These are phyloP conservation scores for Fereydounia khargensis DNA, from an alignment of 1,284 basidiomycete species.

Conservation along the genomic window DNA sequence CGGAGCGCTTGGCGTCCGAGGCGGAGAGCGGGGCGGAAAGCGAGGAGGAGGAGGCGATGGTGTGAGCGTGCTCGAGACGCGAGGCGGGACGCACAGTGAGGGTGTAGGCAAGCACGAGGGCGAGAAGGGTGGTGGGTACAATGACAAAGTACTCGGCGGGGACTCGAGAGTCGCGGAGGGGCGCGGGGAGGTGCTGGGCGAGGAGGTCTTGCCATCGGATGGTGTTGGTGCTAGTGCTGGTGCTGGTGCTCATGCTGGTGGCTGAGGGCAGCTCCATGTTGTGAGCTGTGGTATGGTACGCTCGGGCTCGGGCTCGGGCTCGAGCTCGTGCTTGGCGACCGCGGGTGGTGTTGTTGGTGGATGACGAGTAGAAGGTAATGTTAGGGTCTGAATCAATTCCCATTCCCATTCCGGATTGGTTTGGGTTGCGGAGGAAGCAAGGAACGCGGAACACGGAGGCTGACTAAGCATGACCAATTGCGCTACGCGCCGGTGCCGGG, in stretches of 20 bases:
- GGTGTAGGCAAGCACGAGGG: slow-evolving; percentile 28
- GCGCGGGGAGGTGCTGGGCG: slow-evolving; percentile 17
- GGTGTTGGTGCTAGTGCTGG: neutral
- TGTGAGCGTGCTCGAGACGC: neutral
- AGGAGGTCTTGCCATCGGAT: slow-evolving; percentile 37
- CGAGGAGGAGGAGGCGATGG: neutral
- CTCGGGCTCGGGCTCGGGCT: neutral
- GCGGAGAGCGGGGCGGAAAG: neutral
- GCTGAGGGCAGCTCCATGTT: neutral
- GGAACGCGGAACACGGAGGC: no score
- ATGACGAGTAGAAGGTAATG: no score
- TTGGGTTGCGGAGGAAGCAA: no score
- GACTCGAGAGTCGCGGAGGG: slow-evolving; percentile 16
- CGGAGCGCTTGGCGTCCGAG: slow-evolving; percentile 8
- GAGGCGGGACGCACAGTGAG: slow-evolving; percentile 4
- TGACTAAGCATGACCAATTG: no score
- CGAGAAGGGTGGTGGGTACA: slow-evolving; percentile 29
- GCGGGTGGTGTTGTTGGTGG: no score
- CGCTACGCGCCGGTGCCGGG: no score
- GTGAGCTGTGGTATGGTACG: neutral
- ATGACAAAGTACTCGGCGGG: slow-evolving; percentile 32
- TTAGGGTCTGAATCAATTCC: no score
- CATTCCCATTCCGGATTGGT: no score
- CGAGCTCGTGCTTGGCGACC: no score
- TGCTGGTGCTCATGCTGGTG: slow-evolving; percentile 3